Evolutionary conservation across 139 green algal genomes (phyloP).

Genomic region (Gonium pectorale): DNA sequence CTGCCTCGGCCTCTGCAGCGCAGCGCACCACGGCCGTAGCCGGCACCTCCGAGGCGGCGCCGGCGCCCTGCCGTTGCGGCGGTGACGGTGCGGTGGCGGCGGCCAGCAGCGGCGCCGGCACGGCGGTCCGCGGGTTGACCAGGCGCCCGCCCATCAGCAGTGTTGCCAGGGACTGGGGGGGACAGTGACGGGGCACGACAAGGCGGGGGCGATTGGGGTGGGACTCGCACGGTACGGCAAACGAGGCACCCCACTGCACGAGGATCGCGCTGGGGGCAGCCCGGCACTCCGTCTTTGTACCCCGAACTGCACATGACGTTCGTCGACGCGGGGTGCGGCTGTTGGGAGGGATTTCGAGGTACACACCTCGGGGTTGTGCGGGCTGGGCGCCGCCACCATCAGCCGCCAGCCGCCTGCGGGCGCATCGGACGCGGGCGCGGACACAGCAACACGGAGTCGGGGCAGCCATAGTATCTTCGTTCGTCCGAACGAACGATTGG

Average conservation of each 20-base stretch:
- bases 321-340: no score
- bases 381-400: neutral
- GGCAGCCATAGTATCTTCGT: no score
- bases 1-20: neutral
- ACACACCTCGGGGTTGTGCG: slow-evolving; percentile 35
- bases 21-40: slow-evolving; percentile 5
- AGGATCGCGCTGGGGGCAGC: no score
- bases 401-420: slow-evolving; percentile 6
- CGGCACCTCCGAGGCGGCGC: neutral
- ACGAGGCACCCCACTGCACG: no score
- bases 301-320: no score
- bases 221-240: no score
- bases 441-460: no score
- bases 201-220: neutral
- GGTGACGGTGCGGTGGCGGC: neutral
- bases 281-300: no score
- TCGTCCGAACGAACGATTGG: no score
- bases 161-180: slow-evolving; percentile 2
- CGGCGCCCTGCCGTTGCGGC: neutral
- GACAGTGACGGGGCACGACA: no score
- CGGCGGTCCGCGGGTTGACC: neutral
- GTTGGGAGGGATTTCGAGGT: no score
- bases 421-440: no score
- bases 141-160: slow-evolving; percentile 21
- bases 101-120: slow-evolving; percentile 17